phyloP scores from a whole-genome alignment of 768 basidiomycete genomes.

The Pulveroboletus sp. region DNA sequence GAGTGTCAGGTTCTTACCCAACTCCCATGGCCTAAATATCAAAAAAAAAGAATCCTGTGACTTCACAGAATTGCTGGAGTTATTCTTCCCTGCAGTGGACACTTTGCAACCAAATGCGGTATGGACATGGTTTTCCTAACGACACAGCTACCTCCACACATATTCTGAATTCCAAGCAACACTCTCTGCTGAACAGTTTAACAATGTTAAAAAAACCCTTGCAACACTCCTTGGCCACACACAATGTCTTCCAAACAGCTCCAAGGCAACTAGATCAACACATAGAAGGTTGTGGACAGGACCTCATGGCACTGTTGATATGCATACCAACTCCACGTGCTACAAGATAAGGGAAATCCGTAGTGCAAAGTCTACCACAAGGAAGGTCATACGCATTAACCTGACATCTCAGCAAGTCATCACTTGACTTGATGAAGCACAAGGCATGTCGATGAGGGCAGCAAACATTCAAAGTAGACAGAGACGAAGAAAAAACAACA shows the following conservation, averaged over 20 bases:
- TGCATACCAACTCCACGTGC: constrained; percentile 2
- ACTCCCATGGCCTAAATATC: constrained; percentile 3
- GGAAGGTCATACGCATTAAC: constrained; percentile 6
- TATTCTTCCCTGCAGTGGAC: not conserved
- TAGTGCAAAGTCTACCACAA: not conserved
- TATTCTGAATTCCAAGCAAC: not conserved
- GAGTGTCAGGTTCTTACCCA: constrained; percentile 6
- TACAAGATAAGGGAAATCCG: constrained; percentile 5
- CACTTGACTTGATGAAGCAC: constrained; percentile 3
- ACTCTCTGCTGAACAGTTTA: not conserved
- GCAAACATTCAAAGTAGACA: not conserved
- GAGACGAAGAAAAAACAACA: not conserved
- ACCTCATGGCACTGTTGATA: not conserved
- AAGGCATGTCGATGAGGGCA: not conserved
- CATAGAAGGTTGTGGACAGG: not conserved
- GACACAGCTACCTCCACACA: not conserved
- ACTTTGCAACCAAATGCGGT: not conserved
- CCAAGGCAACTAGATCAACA: not conserved
- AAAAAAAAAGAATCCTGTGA: constrained; percentile 1
- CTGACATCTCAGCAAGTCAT: not conserved
- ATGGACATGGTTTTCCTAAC: not conserved
- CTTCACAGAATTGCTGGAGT: not conserved
- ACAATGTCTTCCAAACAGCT: constrained; percentile 6
- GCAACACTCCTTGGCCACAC: not conserved
- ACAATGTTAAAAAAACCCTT: not conserved